Conservation (phyloP, 306 rosid species). For the Prunus armeniaca region DNA sequence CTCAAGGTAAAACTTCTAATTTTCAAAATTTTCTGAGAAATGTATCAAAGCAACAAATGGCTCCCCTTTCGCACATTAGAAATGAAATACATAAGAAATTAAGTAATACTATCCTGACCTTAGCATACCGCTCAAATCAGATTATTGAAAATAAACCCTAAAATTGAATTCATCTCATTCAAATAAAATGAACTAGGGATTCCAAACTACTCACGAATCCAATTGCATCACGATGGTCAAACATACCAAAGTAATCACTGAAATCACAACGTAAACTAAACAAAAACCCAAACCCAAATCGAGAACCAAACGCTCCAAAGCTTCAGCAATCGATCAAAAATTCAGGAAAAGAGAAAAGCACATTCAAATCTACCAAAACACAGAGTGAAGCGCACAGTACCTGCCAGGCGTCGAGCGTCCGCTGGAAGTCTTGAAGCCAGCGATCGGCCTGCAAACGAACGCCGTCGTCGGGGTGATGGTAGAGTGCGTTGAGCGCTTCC, state of each 20-base stretch:
- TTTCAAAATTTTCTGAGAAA: constrained; percentile 4
- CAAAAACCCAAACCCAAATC: not conserved
- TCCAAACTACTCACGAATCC: not conserved
- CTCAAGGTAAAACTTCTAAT: not conserved
- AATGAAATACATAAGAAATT: not conserved
- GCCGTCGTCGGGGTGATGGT: constrained; percentile 92
- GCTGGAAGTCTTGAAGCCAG: constrained; percentile 89
- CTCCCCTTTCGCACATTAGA: not conserved
- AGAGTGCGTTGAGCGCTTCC: constrained; percentile 98
- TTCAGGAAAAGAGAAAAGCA: not conserved
- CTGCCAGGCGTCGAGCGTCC: constrained; percentile 99
- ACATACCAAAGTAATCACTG: not conserved
- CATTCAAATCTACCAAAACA: not conserved
- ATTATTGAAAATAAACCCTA: constrained; percentile 16
- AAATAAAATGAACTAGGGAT: constrained; percentile 5
- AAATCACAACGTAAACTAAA: not conserved
- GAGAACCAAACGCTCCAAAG: not conserved
- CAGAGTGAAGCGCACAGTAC: constrained; percentile 35
- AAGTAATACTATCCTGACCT: not conserved
- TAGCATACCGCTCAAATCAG: not conserved
- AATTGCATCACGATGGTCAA: not conserved
- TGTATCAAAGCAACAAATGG: not conserved
- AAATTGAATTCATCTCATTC: not conserved
- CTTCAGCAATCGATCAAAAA: not conserved
- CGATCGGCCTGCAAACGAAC: constrained; percentile 98